phyloP scores from a whole-genome alignment of 2,329 filamentous ascomycete species.

The Nigrograna mackinnonii region DNA sequence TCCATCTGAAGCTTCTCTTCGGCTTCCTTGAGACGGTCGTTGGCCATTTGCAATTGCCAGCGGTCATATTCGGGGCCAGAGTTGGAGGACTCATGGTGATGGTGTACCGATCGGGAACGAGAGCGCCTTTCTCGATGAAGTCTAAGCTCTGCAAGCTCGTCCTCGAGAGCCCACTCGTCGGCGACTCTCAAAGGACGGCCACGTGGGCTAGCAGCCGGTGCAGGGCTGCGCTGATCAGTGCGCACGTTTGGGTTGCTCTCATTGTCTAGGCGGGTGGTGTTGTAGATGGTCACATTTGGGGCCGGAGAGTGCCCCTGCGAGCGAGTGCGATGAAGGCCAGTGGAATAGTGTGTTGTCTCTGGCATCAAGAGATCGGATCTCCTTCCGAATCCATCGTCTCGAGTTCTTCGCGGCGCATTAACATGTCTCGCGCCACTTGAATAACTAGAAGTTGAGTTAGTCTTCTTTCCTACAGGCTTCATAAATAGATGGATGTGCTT shows the following conservation, averaged over 20 bases:
- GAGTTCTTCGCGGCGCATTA: constrained; percentile 15
- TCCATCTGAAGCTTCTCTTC: constrained; percentile 9
- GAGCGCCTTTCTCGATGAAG: constrained; percentile 22
- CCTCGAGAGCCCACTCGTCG: constrained; percentile 38
- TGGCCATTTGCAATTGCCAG: constrained; percentile 37
- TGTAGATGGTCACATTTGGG: constrained; percentile 53
- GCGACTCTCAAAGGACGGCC: constrained; percentile 31
- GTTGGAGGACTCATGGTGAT: constrained; percentile 7
- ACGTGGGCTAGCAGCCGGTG: constrained; percentile 21
- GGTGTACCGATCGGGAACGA: constrained; percentile 24
- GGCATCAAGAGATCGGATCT: constrained; percentile 34
- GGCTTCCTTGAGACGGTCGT: constrained; percentile 38
- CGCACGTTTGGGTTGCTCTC: constrained; percentile 37
- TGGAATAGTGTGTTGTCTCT: constrained; percentile 24
- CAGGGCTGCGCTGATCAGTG: constrained; percentile 31
- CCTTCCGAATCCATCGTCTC: constrained; percentile 24
- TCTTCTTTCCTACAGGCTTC: no score
- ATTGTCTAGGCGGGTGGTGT: constrained; percentile 45
- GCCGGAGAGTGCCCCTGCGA: constrained; percentile 47
- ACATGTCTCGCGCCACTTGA: constrained; percentile 37
- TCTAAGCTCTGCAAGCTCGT: constrained; percentile 36
- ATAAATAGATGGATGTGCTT: neutral
- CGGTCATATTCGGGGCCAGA: constrained; percentile 33
- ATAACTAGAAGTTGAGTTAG: no score
- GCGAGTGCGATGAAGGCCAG: constrained; percentile 47